Evolutionary conservation across 768 basidiomycete species (phyloP).

Genomic region (Kwoniella dendrophila): DNA sequence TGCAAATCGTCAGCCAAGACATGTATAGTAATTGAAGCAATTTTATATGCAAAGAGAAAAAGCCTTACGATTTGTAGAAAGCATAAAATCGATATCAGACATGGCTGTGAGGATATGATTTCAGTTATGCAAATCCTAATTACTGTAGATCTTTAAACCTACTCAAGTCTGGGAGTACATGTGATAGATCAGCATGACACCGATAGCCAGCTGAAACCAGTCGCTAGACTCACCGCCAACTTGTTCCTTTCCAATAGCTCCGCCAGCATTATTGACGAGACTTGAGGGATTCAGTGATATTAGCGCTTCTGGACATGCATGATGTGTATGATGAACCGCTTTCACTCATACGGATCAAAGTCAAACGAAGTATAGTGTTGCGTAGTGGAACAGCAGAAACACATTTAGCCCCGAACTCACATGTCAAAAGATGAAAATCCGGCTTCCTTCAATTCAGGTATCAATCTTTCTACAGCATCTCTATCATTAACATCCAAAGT

Average conservation of each 20-base stretch:
- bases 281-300: too few species aligned
- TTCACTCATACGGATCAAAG: too few species aligned
- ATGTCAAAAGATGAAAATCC: slow-evolving; percentile 67
- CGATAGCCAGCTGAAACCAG: slow-evolving; percentile 8
- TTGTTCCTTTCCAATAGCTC: slow-evolving; percentile 80
- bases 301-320: too few species aligned
- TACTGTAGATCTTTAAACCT: too few species aligned
- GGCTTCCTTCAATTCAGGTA: slow-evolving; percentile 68
- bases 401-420: slow-evolving; percentile 58
- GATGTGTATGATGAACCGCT: too few species aligned
- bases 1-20: too few species aligned
- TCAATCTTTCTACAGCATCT: slow-evolving; percentile 62
- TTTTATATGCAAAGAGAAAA: not conserved
- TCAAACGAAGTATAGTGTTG: too few species aligned
- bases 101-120: slow-evolving; percentile 62
- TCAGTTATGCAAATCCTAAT: too few species aligned
- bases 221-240: slow-evolving; percentile 63
- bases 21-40: too few species aligned
- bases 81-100: slow-evolving; percentile 78
- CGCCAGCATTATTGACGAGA: slow-evolving; percentile 78
- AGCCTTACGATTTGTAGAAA: slow-evolving; percentile 61
- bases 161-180: not conserved
- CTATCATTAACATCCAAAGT: slow-evolving; percentile 80
- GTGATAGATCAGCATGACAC: not conserved
- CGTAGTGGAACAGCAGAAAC: too few species aligned